A percentile compares a stretch with the other conserved stretches of the same genome.
These are phyloP conservation scores for Thecaphora thlaspeos DNA, from an alignment of 1,284 basidiomycete genomes.

Conservation along the genomic window DNA sequence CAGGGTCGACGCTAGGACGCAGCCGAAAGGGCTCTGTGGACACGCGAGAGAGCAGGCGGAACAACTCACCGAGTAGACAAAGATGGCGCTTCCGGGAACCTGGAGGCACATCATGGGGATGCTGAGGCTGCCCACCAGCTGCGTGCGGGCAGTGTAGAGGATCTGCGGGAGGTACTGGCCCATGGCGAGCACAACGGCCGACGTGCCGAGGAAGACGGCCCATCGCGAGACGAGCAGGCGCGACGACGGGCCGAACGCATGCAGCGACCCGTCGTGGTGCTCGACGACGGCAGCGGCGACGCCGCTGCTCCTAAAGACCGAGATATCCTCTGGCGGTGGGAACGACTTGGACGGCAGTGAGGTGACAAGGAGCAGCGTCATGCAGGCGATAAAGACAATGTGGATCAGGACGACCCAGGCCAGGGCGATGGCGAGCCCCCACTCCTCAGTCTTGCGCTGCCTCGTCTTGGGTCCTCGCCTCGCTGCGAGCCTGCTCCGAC, in stretches of 20 bases:
- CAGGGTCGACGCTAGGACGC: too few relatives aligned
- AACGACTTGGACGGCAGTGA: constrained; percentile 20
- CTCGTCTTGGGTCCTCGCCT: constrained; percentile 11
- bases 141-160: constrained; percentile 71
- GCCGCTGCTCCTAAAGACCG: constrained; percentile 8
- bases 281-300: constrained; percentile 1
- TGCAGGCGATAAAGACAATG: constrained; percentile 58
- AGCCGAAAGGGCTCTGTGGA: too few relatives aligned
- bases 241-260: constrained; percentile 27
- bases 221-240: constrained; percentile 61
- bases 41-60: constrained; percentile 42
- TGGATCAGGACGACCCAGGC: constrained; percentile 73
- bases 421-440: constrained; percentile 73
- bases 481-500: constrained; percentile 15
- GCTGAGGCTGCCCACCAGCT: constrained; percentile 84
- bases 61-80: constrained; percentile 81
- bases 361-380: constrained; percentile 22
- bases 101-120: constrained; percentile 94
- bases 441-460: constrained; percentile 64
- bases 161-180: constrained; percentile 88
- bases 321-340: constrained; percentile 24
- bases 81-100: constrained; percentile 83
- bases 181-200: constrained; percentile 73
- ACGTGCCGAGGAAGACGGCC: constrained; percentile 84
- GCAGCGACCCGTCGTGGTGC: constrained; percentile 1